phyloP scores from a whole-genome alignment of 148 eudicot genomes.

The Rhododendron ferrugineum region DNA sequence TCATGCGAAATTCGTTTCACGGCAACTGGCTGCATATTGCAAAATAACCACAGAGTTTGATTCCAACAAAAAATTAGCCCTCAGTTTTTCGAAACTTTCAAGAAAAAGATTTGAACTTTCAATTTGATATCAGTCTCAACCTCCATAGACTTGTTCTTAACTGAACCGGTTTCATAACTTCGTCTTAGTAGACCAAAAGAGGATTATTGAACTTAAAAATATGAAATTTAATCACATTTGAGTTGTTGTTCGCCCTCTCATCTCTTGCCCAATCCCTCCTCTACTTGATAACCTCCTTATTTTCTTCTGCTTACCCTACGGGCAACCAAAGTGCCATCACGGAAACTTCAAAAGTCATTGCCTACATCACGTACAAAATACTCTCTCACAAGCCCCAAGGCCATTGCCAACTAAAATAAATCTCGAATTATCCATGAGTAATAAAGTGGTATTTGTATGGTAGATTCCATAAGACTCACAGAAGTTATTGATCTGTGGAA shows the following conservation, averaged over 20 bases:
- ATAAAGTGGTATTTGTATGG: background rate
- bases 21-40: conserved; percentile 17
- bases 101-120: background rate
- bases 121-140: background rate
- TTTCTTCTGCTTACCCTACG: no score
- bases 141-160: background rate
- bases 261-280: no score
- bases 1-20: conserved; percentile 36
- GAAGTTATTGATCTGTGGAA: background rate
- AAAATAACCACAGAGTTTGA: background rate
- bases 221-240: no score
- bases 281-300: no score
- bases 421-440: background rate
- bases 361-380: no score
- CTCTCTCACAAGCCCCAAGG: no score
- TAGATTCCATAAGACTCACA: background rate
- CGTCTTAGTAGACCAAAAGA: no score
- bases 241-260: no score
- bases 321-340: no score
- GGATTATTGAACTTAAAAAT: no score
- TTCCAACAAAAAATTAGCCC: background rate
- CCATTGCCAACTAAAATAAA: no score
- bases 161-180: background rate
- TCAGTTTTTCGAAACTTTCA: background rate
- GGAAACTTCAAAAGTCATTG: no score